phyloP scores from a whole-genome alignment of 768 basidiomycete species.

The Boletus rufocinnamomeus region DNA sequence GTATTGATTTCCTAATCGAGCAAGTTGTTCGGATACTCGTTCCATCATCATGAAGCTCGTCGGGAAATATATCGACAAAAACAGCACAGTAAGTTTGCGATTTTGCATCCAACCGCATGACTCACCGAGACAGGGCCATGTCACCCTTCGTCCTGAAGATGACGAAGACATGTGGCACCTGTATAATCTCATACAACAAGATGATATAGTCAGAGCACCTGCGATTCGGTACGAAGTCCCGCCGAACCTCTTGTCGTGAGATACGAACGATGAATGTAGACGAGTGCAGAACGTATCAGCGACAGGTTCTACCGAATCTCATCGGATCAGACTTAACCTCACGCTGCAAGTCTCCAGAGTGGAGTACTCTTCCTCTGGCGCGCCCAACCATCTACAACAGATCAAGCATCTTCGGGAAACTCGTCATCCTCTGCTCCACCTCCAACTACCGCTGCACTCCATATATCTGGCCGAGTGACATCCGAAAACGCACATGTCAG shows the following conservation, averaged over 20 bases:
- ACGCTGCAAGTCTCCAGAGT: conserved; percentile 80
- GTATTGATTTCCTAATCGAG: conserved; percentile 14
- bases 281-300: conserved; percentile 87
- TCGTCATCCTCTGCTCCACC: conserved; percentile 36
- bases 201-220: conserved; percentile 82
- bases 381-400: conserved; percentile 47
- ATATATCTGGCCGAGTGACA: conserved; percentile 84
- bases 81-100: conserved; percentile 62
- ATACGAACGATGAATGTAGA: conserved; percentile 39
- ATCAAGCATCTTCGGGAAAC: conserved; percentile 37
- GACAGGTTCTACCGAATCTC: conserved; percentile 93
- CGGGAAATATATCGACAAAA: conserved; percentile 81
- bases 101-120: background rate
- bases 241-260: background rate
- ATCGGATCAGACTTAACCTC: conserved; percentile 80
- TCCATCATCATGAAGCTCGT: conserved; percentile 75
- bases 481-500: conserved; percentile 88
- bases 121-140: conserved; percentile 70
- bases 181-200: conserved; percentile 93
- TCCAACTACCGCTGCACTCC: conserved; percentile 58
- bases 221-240: conserved; percentile 65
- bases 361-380: conserved; percentile 76
- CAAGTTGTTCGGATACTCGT: background rate
- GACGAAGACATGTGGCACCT: conserved; percentile 99
- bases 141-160: conserved; percentile 93